Base-by-base conservation (phyloP, 2,329 filamentous ascomycete species). In the Mariannaea elegans region DNA sequence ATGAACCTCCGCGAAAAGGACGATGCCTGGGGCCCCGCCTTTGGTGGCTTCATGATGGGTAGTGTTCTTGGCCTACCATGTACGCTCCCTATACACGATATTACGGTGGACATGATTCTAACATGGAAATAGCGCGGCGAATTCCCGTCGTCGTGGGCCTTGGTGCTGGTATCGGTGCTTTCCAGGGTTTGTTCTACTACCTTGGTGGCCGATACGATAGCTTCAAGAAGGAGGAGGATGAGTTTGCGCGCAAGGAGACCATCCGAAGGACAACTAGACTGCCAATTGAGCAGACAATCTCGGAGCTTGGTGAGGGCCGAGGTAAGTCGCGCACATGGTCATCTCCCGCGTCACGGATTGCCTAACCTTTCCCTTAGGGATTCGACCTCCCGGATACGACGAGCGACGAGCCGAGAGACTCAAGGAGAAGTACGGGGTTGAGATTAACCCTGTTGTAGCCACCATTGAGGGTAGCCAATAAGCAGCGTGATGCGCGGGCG, bases 1-100 rank as follows among this genome's bases (percentile, higher is more conserved):
- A 92, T 92, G 76, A 97, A 97, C 80, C 81, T 97, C 66, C 89
- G 93, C 72, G 84, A 93, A 78, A 93, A 90, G 80, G 87, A 97
- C 59, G 94, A 97, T 75, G 81, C 83, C 66, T 90, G 85, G 80
- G 95, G 94, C 77, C 81, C 88, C 56, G 85, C 87, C 38, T 81
- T 93, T 62, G 93, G 89, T 66, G 92, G 93, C 55, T 93, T 95
- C 77, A 81, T 91, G 49, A 88, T 85, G 48, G 94, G 94, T 65
- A 82, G 87, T 41, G 82, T 92, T 53, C 72, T 94, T 44, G 94
- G 93, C 54, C 75, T 96, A 59, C 82, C 83, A 71, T 85, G 93
- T 97, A 85, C 59, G 87, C 5, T 48, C n/a, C 62, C 34, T 53
- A 27, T 38, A 55, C 36, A 12, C 46, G 34, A 56, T 38, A 21